Evolutionary conservation across 306 rosid species (phyloP), one percentile per base, ranked within the genome.

Genomic region (Castanopsis chinensis): DNA sequence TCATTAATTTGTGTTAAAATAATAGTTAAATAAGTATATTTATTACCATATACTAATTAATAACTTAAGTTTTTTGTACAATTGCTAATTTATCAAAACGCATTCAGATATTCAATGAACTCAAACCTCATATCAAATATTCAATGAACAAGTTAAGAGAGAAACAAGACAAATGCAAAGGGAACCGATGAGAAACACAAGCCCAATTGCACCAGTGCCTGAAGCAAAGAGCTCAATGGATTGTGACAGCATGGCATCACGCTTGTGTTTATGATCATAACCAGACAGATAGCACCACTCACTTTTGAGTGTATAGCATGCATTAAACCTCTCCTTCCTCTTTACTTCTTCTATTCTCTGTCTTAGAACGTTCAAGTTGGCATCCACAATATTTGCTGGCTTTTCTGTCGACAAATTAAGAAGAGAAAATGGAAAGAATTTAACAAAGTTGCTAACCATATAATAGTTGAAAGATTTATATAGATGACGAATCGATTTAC

Each of bases 161-260:
- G 86, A 81, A 19, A 87, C 75, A 27, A 89, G 61, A 80, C 6
- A 87, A 79, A 89, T 74, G 65, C 28, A 73, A 74, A 87, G 75
- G 72, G 82, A 81, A 73, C 90, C 92, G 68, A 69, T 1, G 73
- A 89, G 79, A 74, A 85, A 73, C 69, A 87, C 90, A 72, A 89
- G 85, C 3, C 86, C 92, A 59, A 87, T 57, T 79, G 80, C 79
- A 87, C 82, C 79, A 70, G 85, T 78, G 19, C 81, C 79, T 77
- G 71, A 79, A 11, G 82, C 81, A 71, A 85, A 21, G 60, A 85
- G 69, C 88, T 81, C 85, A n/a, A 75, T 71, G 14, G 51, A 76
- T 53, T 81, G 55, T 32, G 79, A 79, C 35, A 76, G 7, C 15
- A 87, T 21, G 13, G 15, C 72, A 68, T 73, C 57, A 51, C 79